Base-by-base conservation (phyloP, 768 basidiomycete species). In the Russula dissimulans region DNA sequence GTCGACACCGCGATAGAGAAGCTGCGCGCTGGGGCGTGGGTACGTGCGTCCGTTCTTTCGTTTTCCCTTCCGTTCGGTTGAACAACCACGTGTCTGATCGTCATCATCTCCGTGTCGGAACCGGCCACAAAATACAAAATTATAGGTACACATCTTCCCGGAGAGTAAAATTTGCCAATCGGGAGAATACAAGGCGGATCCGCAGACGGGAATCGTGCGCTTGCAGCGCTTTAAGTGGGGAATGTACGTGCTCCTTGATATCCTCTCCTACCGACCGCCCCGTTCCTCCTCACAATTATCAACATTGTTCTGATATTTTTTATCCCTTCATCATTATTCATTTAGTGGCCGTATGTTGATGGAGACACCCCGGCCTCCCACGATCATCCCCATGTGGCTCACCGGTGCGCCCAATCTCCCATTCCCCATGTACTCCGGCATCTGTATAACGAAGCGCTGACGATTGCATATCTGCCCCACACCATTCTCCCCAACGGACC, bases 161-260 rank as follows among this genome's bases (percentile, higher is more conserved):
- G 95, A 97, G 73, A 92, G 94, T 26, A 89, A 87, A 67, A 81
- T 97, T 49, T 87, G 88, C 68, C 95, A 92, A 68, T 81, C 85
- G 18, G 61, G 74, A n/a, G 71, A 71, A 11, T 84, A 86, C 68
- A 69, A 68, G 52, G 72, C 73, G 52, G 68, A 62, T 45, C 61
- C 56, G 0, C 51, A 67, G 41, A 67, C 75, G 58, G 82, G 83
- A 11, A 62, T 75, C 6, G 75, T 78, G 17, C 71, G 71, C 65
- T 72, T 97, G 54, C 78, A 84, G 7, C 78, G 90, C 49, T 95
- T 97, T 73, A 97, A 95, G 76, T 97, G 95, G 95, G 95, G 95
- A 59, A 76, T 95, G 93, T 95, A 69, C 72, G 93, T 85, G 14
- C 34, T 14, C 39, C 9, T 41, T 4, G 15, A 41, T 11, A 7